Conservation (phyloP, 768 basidiomycete species). For the Boletus vermiculosoides region DNA sequence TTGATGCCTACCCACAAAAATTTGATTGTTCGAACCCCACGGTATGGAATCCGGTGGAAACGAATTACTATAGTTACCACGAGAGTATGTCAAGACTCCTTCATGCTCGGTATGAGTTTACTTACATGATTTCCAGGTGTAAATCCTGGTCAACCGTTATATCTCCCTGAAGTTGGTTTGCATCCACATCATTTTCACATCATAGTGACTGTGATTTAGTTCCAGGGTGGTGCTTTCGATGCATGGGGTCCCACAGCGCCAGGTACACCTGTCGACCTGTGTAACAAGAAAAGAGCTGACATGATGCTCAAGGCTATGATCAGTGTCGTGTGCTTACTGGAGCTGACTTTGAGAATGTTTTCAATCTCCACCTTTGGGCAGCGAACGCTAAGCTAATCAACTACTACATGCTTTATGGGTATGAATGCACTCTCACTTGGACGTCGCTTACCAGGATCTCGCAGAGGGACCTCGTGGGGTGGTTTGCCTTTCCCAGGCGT, state of each 20-base stretch:
- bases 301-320: constrained; percentile 48
- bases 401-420: constrained; percentile 87
- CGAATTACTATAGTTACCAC: constrained; percentile 68
- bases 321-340: constrained; percentile 67
- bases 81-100: constrained; percentile 19
- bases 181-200: neutral
- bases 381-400: constrained; percentile 79
- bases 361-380: constrained; percentile 76
- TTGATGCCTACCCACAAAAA: constrained; percentile 74
- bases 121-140: constrained; percentile 38
- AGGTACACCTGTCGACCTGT: constrained; percentile 34
- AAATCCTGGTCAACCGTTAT: constrained; percentile 58
- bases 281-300: constrained; percentile 1
- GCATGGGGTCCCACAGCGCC: constrained; percentile 78
- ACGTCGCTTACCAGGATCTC: neutral
- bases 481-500: constrained; percentile 77
- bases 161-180: constrained; percentile 61
- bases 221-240: constrained; percentile 77
- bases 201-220: constrained; percentile 36
- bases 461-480: constrained; percentile 84
- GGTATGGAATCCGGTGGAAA: constrained; percentile 61
- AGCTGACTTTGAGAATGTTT: constrained; percentile 73
- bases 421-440: constrained; percentile 9
- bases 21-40: constrained; percentile 80
- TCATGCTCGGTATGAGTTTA: neutral